Evolutionary conservation across 495 filamentous ascomycete genomes (phyloP), one percentile per base, ranked within the genome.

Genomic region (Tetracladium setigerum): DNA sequence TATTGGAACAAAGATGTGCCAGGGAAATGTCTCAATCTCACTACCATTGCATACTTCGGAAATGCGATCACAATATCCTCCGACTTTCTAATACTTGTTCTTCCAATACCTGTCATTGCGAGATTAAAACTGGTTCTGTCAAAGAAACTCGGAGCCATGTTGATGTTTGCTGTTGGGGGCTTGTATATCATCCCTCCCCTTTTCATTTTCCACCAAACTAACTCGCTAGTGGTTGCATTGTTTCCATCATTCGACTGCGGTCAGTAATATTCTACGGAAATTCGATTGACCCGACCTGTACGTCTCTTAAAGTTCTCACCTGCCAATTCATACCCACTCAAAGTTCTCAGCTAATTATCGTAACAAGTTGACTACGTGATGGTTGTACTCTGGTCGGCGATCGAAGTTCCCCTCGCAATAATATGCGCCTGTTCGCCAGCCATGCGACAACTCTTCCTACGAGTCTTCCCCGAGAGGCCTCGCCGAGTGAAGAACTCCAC

Each of bases 131-230:
- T 65, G 30, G 57, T 57, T 4, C 38, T 47, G 48, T 58, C 56
- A 45, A 62, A 64, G 49, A 70, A 60, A 43, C 17, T 66, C 6
- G 60, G 56, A 18, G 62, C 69, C 42, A 58, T 63, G 10, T 45
- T 67, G 49, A 73, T 73, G 67, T 73, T 73, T 52, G 61, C 58
- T 30, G 47, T 73, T 11, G 69, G 69, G 32, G 58, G 67, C 32
- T 68, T 71, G 46, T 62, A 67, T 49, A 57, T 67, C 4, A 53
- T 63, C 35, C 4, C n/a, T 33, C 7, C 30, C 9, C n/a, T 19
- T 1, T 8, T 19, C 39, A 11, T 9, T 4, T 7, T 8, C 11
- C 15, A 8, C 14, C 22, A 27, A 12, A 24, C 17, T 50, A 32
- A 50, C 33, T 2, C 12, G 5, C 12, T 1, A 53, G 50, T 40